These are phyloP conservation scores for Globisporangium yorkense DNA, from an alignment of 352 stramenopile genomes.

Conservation along the genomic window DNA sequence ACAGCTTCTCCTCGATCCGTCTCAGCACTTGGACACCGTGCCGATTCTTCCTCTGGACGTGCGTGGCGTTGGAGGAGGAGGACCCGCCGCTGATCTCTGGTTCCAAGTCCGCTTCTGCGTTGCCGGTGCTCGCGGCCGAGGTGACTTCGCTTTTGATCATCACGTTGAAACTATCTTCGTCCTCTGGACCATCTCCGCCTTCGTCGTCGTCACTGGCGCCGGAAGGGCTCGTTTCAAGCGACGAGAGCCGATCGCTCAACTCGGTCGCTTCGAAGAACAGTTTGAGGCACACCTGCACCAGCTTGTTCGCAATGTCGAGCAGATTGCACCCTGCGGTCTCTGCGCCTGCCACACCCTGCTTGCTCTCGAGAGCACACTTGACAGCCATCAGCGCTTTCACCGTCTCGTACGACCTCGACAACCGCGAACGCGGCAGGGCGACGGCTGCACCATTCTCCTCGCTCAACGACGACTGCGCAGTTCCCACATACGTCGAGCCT, in stretches of 20 bases:
- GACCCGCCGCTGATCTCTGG: not conserved
- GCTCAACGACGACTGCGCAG: not conserved
- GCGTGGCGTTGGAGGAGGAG: not conserved
- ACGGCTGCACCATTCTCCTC: not conserved
- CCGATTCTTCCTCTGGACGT: slow-evolving; percentile 28
- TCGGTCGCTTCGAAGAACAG: slow-evolving; percentile 66
- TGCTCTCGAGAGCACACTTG: slow-evolving; percentile 14
- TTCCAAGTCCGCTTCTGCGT: slow-evolving; percentile 4
- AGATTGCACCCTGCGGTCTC: slow-evolving; percentile 8
- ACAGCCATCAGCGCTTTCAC: slow-evolving; percentile 24
- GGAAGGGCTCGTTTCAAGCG: slow-evolving; percentile 8
- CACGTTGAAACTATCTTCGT: slow-evolving; percentile 11
- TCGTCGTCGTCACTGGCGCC: slow-evolving; percentile 8
- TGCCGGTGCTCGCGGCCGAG: slow-evolving; percentile 3
- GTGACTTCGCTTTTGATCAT: slow-evolving; percentile 4
- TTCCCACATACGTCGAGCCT: slow-evolving; percentile 9
- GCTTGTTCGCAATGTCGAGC: slow-evolving; percentile 21
- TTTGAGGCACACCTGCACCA: slow-evolving; percentile 43
- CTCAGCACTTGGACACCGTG: slow-evolving; percentile 65
- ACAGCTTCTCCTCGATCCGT: slow-evolving; percentile 73
- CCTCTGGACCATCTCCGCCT: slow-evolving; percentile 6
- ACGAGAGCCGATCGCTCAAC: slow-evolving; percentile 50
- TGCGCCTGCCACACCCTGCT: not conserved
- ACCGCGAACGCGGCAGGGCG: not conserved
- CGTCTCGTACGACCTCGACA: not conserved